Conservation (phyloP, 805 yeast genomes). For the Huiozyma naganishii region DNA sequence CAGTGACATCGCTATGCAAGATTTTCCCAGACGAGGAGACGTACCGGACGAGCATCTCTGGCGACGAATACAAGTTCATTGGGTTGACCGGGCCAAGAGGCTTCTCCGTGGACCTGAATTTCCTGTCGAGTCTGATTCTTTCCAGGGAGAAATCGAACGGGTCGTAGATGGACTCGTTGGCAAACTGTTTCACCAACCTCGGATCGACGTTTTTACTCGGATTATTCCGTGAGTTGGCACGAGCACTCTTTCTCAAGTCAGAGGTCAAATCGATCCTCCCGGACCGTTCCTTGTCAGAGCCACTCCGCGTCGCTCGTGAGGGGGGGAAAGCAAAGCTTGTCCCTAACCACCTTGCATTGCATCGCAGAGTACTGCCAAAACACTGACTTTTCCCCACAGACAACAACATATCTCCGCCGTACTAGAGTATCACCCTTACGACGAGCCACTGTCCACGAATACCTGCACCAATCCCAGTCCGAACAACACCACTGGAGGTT, state of each 20-base stretch:
- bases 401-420: no score
- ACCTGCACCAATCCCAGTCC: no score
- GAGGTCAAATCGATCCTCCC: not conserved
- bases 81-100: slow-evolving; percentile 40
- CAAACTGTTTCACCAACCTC: slow-evolving; percentile 28
- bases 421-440: no score
- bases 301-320: no score
- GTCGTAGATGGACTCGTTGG: slow-evolving; percentile 48
- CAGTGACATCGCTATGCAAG: slow-evolving; percentile 59
- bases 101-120: slow-evolving; percentile 14
- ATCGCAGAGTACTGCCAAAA: no score
- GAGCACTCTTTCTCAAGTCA: not conserved
- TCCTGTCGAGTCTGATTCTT: slow-evolving; percentile 41
- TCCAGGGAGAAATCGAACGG: slow-evolving; percentile 72
- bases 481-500: no score
- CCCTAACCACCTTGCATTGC: no score
- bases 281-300: not conserved
- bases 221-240: not conserved
- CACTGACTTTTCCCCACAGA: no score
- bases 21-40: slow-evolving; percentile 68
- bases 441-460: no score
- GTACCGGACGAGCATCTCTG: slow-evolving; percentile 55
- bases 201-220: slow-evolving; percentile 7
- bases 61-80: slow-evolving; percentile 58
- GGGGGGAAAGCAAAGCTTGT: no score